Percentiles rank a stretch among this genome's conserved stretches.
These are phyloP conservation scores for Tricholoma furcatifolium DNA, from an alignment of 768 basidiomycete genomes.

Conservation along the genomic window DNA sequence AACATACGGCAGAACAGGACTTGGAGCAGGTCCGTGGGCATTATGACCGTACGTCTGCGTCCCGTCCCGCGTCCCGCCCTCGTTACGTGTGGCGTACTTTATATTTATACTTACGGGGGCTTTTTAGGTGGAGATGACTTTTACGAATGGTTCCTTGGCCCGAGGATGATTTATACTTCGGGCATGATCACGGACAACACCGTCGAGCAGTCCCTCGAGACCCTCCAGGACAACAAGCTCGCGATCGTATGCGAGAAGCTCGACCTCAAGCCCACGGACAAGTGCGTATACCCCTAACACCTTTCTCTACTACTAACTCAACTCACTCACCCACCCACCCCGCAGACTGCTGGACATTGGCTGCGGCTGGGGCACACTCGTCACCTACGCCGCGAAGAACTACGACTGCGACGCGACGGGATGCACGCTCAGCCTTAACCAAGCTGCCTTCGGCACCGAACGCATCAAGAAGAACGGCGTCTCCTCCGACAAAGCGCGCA, in stretches of 20 bases:
- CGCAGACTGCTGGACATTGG: constrained; percentile 76
- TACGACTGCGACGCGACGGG: constrained; percentile 96
- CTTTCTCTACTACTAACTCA: constrained; percentile 12
- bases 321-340: no score
- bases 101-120: background rate
- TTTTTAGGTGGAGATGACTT: constrained; percentile 87
- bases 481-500: constrained; percentile 71
- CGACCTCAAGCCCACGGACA: constrained; percentile 82
- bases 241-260: constrained; percentile 94
- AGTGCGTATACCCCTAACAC: constrained; percentile 24
- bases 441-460: constrained; percentile 89
- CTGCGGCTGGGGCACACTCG: constrained; percentile 96
- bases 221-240: constrained; percentile 98
- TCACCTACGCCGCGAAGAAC: constrained; percentile 95
- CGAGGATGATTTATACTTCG: constrained; percentile 97
- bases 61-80: background rate
- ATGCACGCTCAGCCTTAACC: constrained; percentile 88
- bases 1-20: constrained; percentile 90
- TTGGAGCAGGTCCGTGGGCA: constrained; percentile 94
- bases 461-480: constrained; percentile 82
- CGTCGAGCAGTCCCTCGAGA: constrained; percentile 79
- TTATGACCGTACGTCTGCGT: constrained; percentile 74
- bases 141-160: constrained; percentile 93
- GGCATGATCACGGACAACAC: constrained; percentile 78
- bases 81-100: constrained; percentile 8